phyloP scores from a whole-genome alignment of 306 rosid species.

The Cercis canadensis region DNA sequence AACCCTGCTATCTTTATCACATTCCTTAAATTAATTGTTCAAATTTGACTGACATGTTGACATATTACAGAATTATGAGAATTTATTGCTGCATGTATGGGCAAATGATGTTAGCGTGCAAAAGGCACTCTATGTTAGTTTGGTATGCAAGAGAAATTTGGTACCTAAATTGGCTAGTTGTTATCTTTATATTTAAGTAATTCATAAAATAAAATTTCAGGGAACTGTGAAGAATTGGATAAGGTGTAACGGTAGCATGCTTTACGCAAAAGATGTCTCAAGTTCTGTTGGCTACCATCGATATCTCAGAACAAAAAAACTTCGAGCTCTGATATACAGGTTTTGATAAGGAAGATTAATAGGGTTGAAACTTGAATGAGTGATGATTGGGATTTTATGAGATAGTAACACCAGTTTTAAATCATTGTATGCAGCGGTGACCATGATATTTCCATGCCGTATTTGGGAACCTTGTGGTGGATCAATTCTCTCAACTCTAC shows the following conservation, averaged over 20 bases:
- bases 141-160: slow-evolving; percentile 33
- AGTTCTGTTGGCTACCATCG: slow-evolving; percentile 35
- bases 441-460: slow-evolving; percentile 43
- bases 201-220: slow-evolving; percentile 10
- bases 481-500: slow-evolving; percentile 49
- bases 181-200: too few species aligned
- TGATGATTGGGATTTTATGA: too few species aligned
- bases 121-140: slow-evolving; percentile 40
- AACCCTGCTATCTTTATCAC: too few species aligned
- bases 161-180: too few species aligned
- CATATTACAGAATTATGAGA: too few species aligned
- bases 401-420: neutral
- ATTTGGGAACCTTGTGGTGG: slow-evolving; percentile 54
- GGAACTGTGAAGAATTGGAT: slow-evolving; percentile 53
- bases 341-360: too few species aligned
- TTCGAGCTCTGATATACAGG: slow-evolving; percentile 52
- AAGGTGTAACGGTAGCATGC: slow-evolving; percentile 20
- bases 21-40: too few species aligned
- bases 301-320: too few species aligned
- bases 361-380: neutral
- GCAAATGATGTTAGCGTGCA: slow-evolving; percentile 49
- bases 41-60: too few species aligned
- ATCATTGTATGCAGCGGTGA: slow-evolving; percentile 45
- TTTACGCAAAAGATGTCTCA: neutral
- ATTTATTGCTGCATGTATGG: slow-evolving; percentile 28